Base-by-base conservation (phyloP, 805 yeast genomes). In the Candida adriatica region DNA sequence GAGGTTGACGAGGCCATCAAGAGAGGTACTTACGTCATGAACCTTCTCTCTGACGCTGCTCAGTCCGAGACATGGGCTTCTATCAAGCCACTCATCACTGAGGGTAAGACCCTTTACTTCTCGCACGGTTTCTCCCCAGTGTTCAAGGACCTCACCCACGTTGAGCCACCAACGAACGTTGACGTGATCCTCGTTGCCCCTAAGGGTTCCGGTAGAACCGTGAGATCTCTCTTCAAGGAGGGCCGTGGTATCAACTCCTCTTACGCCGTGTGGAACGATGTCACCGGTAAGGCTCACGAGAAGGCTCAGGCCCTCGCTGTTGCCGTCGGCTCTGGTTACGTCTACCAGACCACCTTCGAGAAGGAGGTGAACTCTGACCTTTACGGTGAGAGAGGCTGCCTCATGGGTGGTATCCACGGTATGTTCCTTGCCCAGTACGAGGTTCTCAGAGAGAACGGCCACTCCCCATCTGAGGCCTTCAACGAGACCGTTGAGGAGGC, bases 351-450 rank as follows among this genome's bases (percentile, higher is more conserved):
- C 71, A 92, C 98, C 49, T 94, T 94, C 60, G 96, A 94, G 75
- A 87, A 80, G 72, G 98, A 92, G 74, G 98, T 92, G 60, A 86
- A 83, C 86, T 88, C 97, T 48, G 98, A 92, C 67, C 75, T 92
- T 61, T 92, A 92, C 75, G 98, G 98, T 73, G 98, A 92, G 79
- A 86, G 98, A 77, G 98, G 98, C 63, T 92, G 97, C 73, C 75
- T 92, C 55, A 92, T 90, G 98, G 98, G 97, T 66, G 97, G 97
- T 79, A 90, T 92, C 75, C 98, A 92, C 76, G 98, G 98, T 79
- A 92, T 92, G 97, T 92, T 92, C 92, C 79, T 92, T 60, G 98
- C 98, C 54, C 98, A 92, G 75, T 92, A 92, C 78, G 98, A 92
- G 72, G 98, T 92, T 44, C 80, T 92, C 66, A 88, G 98, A 75